Evolutionary conservation across 2,329 filamentous ascomycete genomes (phyloP), one percentile per base, ranked within the genome.

Genomic region (Ophioceras dolichostomum): DNA sequence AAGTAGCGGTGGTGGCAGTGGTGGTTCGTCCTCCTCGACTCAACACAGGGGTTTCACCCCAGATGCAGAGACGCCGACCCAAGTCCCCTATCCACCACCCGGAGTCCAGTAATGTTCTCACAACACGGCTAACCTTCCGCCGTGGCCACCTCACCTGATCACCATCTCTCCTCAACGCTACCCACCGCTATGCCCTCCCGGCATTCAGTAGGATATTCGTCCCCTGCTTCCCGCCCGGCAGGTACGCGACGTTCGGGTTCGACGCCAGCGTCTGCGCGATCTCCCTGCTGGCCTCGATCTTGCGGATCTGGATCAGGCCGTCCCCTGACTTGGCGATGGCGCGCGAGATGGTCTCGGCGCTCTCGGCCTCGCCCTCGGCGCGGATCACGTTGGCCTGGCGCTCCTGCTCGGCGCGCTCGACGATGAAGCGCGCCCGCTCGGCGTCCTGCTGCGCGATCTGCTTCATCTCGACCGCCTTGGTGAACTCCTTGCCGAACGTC

Each of bases 401-500:
- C 69, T 98, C 91, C 70, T 98, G 91, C 74, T 98, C 91, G 43
- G 91, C 91, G 61, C 86, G 86, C 74, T 98, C 91, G 59, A 98
- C 91, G 50, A 98, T 93, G 70, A 98, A 98, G 48, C 91, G 77
- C 34, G 91, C 91, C 47, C 91, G 77, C 73, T 98, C 91, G 45
- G 91, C 91, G 57, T 98, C 91, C 65, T 98, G 91, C 68, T 98
- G 91, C 39, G 91, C 91, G 60, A 98, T 98, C 72, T 98, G 91
- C 79, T 98, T 98, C 76, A 98, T 91, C 69, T 98, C 91, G 53
- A 98, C 91, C 47, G 91, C 91, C 62, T 85, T 84, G 43, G 91
- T 98, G 72, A 98, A 98, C 65, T 98, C 91, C 62, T 89, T 89
- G 50, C 91, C 91, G 59, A 98, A 98, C 37, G 91, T 98, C 91